Conservation (phyloP, 129 eudicot species). For the Tagetes patula region DNA sequence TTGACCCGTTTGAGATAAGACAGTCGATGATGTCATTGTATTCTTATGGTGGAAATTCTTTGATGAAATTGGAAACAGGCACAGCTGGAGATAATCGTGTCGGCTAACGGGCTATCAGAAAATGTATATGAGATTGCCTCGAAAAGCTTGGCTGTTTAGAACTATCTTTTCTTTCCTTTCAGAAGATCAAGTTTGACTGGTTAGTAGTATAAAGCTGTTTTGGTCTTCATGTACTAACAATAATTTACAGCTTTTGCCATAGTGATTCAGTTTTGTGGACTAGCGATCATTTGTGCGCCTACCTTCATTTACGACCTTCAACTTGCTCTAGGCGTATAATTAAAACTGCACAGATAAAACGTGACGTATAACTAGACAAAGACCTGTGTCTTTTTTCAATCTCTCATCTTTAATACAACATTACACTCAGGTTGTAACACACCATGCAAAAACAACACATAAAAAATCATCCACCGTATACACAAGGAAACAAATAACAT, state of each 20-base stretch:
- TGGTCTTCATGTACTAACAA: conserved; percentile 22
- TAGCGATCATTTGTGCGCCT: conserved; percentile 10
- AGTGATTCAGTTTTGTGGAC: conserved; percentile 15
- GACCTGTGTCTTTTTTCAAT: not conserved
- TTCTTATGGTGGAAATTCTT: conserved; percentile 1
- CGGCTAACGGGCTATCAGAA: conserved; percentile 81
- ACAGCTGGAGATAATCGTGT: conserved; percentile 82
- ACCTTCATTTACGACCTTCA: not conserved
- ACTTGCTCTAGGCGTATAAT: not conserved
- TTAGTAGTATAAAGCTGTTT: conserved; percentile 6
- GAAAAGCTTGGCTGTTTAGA: conserved; percentile 82
- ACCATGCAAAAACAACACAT: not conserved
- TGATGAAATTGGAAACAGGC: conserved; percentile 48
- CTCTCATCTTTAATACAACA: not conserved
- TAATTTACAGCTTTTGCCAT: not conserved
- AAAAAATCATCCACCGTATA: not conserved
- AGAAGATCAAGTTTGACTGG: conserved; percentile 8
- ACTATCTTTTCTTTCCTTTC: not conserved
- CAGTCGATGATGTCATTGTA: not conserved
- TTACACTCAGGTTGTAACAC: not conserved
- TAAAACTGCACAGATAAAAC: too few relatives aligned
- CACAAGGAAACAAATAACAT: not conserved
- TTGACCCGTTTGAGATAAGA: not conserved
- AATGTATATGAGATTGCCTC: conserved; percentile 89
- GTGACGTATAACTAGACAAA: not conserved